These are phyloP conservation scores for Xylariaceae sp. DNA, from an alignment of 2,329 filamentous ascomycete species.

Conservation along the genomic window DNA sequence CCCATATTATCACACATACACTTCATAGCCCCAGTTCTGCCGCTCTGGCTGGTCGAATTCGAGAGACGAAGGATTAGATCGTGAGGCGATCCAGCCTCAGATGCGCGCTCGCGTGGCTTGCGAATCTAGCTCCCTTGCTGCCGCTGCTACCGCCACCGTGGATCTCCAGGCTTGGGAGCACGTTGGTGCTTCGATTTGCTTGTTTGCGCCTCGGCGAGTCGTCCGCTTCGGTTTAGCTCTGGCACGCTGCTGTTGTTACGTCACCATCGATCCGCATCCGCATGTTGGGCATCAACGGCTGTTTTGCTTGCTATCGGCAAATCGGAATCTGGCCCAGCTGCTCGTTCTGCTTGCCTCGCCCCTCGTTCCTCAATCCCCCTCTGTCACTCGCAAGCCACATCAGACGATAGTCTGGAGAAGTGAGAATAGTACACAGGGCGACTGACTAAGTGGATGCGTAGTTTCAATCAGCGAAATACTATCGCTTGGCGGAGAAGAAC, in stretches of 20 bases:
- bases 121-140: constrained; percentile 18
- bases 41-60: constrained; percentile 11
- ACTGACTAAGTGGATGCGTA: constrained; percentile 57
- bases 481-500: constrained; percentile 82
- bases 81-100: constrained; percentile 12
- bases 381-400: too few relatives aligned
- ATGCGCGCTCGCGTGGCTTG: constrained; percentile 11
- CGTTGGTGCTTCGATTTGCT: neutral
- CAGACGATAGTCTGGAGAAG: too few relatives aligned
- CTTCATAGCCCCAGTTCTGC: constrained; percentile 15
- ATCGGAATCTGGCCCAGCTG: constrained; percentile 23
- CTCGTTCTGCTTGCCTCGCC: constrained; percentile 8
- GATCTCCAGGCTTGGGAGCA: constrained; percentile 7
- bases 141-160: constrained; percentile 5
- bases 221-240: constrained; percentile 10
- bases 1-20: constrained; percentile 22
- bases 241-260: constrained; percentile 7
- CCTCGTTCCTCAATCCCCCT: constrained; percentile 2
- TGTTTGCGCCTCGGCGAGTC: constrained; percentile 4
- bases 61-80: constrained; percentile 2
- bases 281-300: constrained; percentile 40
- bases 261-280: constrained; percentile 17
- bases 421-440: too few relatives aligned
- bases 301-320: constrained; percentile 25
- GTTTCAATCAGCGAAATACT: constrained; percentile 83